phyloP scores from a whole-genome alignment of 352 stramenopile genomes.

The Aphanomyces invadans region DNA sequence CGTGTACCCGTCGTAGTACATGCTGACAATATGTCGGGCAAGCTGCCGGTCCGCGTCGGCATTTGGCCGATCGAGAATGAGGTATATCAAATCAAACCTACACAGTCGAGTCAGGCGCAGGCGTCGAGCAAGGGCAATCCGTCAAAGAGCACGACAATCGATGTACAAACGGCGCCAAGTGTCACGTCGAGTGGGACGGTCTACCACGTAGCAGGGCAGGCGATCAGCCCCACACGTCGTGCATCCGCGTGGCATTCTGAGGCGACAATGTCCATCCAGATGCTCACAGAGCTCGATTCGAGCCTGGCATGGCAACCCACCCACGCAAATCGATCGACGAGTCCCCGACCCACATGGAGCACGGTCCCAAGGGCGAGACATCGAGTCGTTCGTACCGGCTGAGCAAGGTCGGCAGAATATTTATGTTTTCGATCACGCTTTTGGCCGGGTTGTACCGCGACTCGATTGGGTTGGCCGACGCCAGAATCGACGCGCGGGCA shows the following conservation, averaged over 20 bases:
- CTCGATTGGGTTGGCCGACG: conserved; percentile 97
- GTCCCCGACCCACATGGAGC: too few species aligned
- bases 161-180: too few species aligned
- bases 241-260: too few species aligned
- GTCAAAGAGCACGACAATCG: too few species aligned
- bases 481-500: conserved; percentile 96
- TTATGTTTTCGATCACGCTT: conserved; percentile 98
- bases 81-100: conserved; percentile 98
- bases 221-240: too few species aligned
- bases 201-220: too few species aligned
- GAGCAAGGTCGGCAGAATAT: conserved; percentile 96
- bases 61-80: conserved; percentile 97
- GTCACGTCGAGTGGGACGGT: too few species aligned
- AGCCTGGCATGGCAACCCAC: too few species aligned
- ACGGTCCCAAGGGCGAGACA: too few species aligned
- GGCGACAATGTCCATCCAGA: too few species aligned
- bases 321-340: too few species aligned
- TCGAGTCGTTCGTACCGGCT: conserved; percentile 55
- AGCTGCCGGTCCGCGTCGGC: conserved; percentile 91
- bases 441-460: conserved; percentile 97
- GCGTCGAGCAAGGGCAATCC: not conserved
- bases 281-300: too few species aligned
- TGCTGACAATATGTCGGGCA: conserved; percentile 94
- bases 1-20: conserved; percentile 88
- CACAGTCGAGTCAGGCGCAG: not conserved